Evolutionary conservation across 2,329 filamentous ascomycete genomes (phyloP).

Genomic region (Tolypocladium amazonense): DNA sequence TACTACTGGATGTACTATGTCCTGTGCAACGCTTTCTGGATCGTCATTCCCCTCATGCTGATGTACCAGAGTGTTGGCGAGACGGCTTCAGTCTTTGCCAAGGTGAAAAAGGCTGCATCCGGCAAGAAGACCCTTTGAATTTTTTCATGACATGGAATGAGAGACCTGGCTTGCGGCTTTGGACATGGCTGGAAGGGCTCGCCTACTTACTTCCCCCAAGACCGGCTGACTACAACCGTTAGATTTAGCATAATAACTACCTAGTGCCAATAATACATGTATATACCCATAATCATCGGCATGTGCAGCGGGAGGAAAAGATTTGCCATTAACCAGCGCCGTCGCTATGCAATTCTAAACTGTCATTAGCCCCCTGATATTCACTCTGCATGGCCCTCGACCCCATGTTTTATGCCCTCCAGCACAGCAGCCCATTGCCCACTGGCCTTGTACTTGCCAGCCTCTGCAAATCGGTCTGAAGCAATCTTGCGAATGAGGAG

Average conservation of each 20-base stretch:
- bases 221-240: no score
- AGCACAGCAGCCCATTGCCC: slow-evolving; percentile 39
- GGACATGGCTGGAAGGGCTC: no score
- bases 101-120: slow-evolving; percentile 11
- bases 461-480: slow-evolving; percentile 46
- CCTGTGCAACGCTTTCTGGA: slow-evolving; percentile 41
- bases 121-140: slow-evolving; percentile 14
- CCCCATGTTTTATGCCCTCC: slow-evolving; percentile 39
- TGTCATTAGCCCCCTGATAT: not conserved
- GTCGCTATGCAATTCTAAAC: not conserved
- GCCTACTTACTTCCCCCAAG: no score
- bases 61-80: slow-evolving; percentile 17
- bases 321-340: slow-evolving; percentile 1
- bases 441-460: slow-evolving; percentile 30
- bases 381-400: slow-evolving; percentile 20
- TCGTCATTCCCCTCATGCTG: slow-evolving; percentile 32
- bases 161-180: not conserved
- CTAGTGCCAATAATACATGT: not conserved
- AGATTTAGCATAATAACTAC: no score
- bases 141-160: not conserved
- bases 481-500: slow-evolving; percentile 64
- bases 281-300: no score
- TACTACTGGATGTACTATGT: slow-evolving; percentile 46
- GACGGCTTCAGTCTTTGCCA: slow-evolving; percentile 15
- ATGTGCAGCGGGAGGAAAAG: not conserved